Percentiles rank a stretch among this genome's conserved stretches.
Conservation (phyloP, 495 filamentous ascomycete genomes). For the Schizothecium vesticola region DNA sequence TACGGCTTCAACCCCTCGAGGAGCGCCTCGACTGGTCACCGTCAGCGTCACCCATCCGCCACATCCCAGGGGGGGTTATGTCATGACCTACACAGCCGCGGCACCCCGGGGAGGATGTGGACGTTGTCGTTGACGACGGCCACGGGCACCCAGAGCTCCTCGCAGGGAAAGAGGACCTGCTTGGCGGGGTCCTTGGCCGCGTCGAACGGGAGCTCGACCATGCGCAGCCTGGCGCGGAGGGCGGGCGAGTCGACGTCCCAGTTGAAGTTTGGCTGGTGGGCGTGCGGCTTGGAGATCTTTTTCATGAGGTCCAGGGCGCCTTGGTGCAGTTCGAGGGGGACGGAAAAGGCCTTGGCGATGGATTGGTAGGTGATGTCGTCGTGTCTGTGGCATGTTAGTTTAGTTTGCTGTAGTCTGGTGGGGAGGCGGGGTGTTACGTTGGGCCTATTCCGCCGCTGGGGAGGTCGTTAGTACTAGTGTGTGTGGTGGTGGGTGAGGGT, state of each 20-base stretch:
- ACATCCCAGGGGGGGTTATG: background rate
- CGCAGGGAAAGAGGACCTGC: constrained; percentile 70
- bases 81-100: constrained; percentile 54
- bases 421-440: constrained; percentile 51
- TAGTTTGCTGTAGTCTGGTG: background rate
- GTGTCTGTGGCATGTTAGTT: constrained; percentile 52
- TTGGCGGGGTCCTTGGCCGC: constrained; percentile 50
- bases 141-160: constrained; percentile 86
- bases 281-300: constrained; percentile 64
- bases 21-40: constrained; percentile 54
- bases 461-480: background rate
- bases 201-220: constrained; percentile 83
- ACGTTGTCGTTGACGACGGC: constrained; percentile 84
- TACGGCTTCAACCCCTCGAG: constrained; percentile 68
- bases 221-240: constrained; percentile 74
- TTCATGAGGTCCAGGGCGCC: constrained; percentile 78
- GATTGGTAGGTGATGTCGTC: constrained; percentile 97
- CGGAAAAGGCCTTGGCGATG: constrained; percentile 80
- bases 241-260: constrained; percentile 79
- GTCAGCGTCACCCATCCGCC: background rate
- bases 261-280: constrained; percentile 67
- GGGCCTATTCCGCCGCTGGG: constrained; percentile 85
- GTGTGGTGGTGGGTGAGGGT: background rate
- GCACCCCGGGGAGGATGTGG: constrained; percentile 88
- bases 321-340: constrained; percentile 70